phyloP scores from a whole-genome alignment of 768 basidiomycete species.

The Lactarius tabidus region DNA sequence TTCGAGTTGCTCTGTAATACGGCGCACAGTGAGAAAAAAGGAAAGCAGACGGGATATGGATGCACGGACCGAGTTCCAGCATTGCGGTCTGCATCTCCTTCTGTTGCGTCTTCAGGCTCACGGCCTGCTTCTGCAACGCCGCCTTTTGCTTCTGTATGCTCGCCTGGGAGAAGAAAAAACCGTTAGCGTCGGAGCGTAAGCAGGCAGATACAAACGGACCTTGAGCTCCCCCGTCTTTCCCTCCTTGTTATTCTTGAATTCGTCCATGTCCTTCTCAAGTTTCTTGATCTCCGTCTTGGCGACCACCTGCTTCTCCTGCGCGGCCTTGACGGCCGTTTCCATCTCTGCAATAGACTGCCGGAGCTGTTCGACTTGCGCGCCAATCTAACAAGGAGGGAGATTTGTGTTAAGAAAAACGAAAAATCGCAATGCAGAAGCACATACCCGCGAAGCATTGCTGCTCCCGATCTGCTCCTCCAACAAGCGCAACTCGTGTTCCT shows the following conservation, averaged over 20 bases:
- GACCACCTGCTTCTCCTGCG: constrained; percentile 71
- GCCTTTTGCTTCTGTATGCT: constrained; percentile 79
- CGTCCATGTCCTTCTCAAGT: constrained; percentile 94
- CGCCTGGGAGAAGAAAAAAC: constrained; percentile 43
- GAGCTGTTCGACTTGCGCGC: constrained; percentile 70
- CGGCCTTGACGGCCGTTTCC: constrained; percentile 51
- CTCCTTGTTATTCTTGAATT: constrained; percentile 99
- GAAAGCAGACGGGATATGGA: neutral
- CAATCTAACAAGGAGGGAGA: constrained; percentile 51
- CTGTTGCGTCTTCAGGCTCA: constrained; percentile 78
- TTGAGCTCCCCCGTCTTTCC: constrained; percentile 94
- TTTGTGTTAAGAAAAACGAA: neutral
- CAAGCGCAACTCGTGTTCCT: constrained; percentile 78
- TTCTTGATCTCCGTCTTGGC: constrained; percentile 78
- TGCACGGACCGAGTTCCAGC: constrained; percentile 75
- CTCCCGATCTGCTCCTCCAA: constrained; percentile 81
- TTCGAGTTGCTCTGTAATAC: constrained; percentile 68
- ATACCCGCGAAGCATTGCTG: constrained; percentile 84
- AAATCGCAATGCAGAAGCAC: constrained; percentile 27
- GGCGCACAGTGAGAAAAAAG: neutral
- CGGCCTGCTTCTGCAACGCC: constrained; percentile 74
- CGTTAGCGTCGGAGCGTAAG: neutral
- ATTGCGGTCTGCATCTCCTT: constrained; percentile 85
- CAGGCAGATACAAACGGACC: constrained; percentile 37
- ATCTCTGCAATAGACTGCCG: constrained; percentile 62